A percentile compares a stretch with the other conserved stretches of the same genome.
Evolutionary conservation across 2,329 filamentous ascomycete species (phyloP).

Genomic region (Fusarium anguioides): DNA sequence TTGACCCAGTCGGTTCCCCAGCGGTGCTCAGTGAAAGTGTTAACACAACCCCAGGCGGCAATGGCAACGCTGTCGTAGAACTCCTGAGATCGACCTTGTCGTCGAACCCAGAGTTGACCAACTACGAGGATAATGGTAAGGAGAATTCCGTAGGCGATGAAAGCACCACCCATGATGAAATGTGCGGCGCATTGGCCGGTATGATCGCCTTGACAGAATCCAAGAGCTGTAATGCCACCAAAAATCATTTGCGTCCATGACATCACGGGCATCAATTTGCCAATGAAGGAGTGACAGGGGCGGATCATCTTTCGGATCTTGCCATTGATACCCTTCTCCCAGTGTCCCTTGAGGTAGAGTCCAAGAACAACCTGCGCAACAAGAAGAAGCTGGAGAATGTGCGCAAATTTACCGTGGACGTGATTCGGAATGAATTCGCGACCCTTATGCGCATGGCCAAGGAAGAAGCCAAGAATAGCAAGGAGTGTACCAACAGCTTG

Average conservation of each 20-base stretch:
- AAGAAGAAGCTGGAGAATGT: conserved; percentile 82
- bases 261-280: conserved; percentile 86
- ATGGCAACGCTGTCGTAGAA: conserved; percentile 96
- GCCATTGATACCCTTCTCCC: conserved; percentile 85
- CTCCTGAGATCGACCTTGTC: conserved; percentile 88
- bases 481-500: conserved; percentile 81
- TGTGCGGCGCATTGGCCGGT: conserved; percentile 92
- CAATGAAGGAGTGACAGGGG: conserved; percentile 80
- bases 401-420: conserved; percentile 84
- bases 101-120: conserved; percentile 86
- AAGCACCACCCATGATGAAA: conserved; percentile 98
- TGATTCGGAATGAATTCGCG: conserved; percentile 82
- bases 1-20: conserved; percentile 91
- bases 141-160: conserved; percentile 92
- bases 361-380: conserved; percentile 82
- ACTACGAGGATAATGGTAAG: conserved; percentile 88
- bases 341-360: conserved; percentile 87
- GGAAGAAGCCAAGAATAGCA: conserved; percentile 85
- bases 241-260: conserved; percentile 96
- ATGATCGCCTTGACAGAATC: conserved; percentile 93
- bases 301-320: conserved; percentile 79
- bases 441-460: conserved; percentile 91
- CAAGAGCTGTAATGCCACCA: conserved; percentile 89
- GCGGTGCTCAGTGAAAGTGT: conserved; percentile 96
- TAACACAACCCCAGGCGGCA: conserved; percentile 94